Evolutionary conservation across 345 rosid species (phyloP).

Genomic region (Erysimum cheiranthoides): DNA sequence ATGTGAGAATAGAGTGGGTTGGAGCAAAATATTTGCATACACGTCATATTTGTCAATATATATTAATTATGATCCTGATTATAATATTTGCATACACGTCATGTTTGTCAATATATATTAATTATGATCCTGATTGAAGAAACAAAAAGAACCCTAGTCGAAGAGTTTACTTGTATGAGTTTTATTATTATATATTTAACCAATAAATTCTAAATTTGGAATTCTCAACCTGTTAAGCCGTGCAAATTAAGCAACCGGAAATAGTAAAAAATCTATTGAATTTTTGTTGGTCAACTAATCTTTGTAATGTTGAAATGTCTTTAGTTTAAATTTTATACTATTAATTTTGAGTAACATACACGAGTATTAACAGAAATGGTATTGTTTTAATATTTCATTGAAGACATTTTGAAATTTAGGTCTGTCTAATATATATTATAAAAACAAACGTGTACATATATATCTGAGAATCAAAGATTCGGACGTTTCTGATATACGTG

Average conservation of each 20-base stretch:
- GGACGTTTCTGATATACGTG: constrained; percentile 7
- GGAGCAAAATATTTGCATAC: too few relatives aligned
- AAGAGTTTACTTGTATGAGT: neutral
- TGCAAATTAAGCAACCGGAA: neutral
- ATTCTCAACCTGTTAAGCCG: neutral
- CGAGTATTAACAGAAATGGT: neutral
- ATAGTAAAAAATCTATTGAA: neutral
- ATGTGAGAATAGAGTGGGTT: too few relatives aligned
- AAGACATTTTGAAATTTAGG: neutral
- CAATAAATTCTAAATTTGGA: neutral
- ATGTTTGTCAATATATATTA: neutral
- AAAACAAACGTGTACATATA: neutral
- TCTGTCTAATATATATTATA: neutral
- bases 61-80: too few relatives aligned
- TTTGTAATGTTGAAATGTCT: neutral
- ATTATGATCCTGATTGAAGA: neutral
- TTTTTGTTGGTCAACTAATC: neutral
- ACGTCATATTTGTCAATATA: too few relatives aligned
- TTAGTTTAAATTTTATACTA: neutral
- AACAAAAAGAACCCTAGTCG: neutral
- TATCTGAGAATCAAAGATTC: neutral
- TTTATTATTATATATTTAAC: neutral
- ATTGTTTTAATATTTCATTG: neutral
- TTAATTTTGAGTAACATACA: neutral
- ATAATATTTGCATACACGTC: neutral